Evolutionary conservation across 73 alveolate species (phyloP), one percentile per base, ranked within the genome.

Genomic region (Paramecium tetraurelia): DNA sequence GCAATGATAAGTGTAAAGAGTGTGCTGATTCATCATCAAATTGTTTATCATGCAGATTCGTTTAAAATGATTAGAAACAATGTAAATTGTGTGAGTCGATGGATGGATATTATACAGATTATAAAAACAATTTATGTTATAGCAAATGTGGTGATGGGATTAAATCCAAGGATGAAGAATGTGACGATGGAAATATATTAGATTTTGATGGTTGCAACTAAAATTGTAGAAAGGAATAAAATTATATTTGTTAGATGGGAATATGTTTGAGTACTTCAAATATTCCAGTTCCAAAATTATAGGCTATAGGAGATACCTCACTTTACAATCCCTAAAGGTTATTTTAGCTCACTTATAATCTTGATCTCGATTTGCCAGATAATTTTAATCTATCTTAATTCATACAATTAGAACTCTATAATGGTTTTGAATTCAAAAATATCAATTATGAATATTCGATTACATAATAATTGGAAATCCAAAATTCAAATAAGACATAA

Each of bases 131-230:
- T 53, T 18, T 58, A 63, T 95, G 98, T 85, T 29, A 20, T 2
- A 95, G 93, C 31, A 92, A 35, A 2, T 93, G 96, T 89, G 96
- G 96, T 4, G 98, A 95, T 92, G 98, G 98, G n/a, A 86, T 48
- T 10, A 83, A 85, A 24, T 53, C 63, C 27, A 11, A 21, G 18
- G 57, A 89, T 7, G 92, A 76, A 57, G 92, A 90, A 57, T 95
- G 98, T 59, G 98, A 95, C 59, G 98, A 95, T 85, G 96, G 96
- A 7, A 95, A 95, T 85, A 16, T 59, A 5, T 36, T 59, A 5
- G 92, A 90, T 86, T 93, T 93, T 16, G 98, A 95, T 92, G 98
- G 98, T 36, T 95, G 98, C 36, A 70, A 69, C 22, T 50, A 58
- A n/a, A 4, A 36, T 7, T 93, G 98, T 11, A 40, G 31, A 41